Conservation (phyloP, 2,329 filamentous ascomycete genomes). For the Cadophora malorum region DNA sequence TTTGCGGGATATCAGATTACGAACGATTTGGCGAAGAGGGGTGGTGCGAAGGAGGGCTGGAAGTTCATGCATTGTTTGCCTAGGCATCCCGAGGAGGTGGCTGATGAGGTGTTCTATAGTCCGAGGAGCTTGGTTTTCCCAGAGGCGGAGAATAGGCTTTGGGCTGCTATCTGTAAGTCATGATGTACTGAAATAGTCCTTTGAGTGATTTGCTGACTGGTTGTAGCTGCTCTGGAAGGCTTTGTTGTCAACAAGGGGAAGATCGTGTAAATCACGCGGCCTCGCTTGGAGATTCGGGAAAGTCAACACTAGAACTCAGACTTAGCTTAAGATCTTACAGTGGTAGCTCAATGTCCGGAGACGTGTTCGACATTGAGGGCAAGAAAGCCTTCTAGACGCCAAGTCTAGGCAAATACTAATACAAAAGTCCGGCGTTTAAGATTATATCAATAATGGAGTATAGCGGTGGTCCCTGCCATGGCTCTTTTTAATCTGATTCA, state of each 20-base stretch:
- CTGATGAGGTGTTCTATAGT: constrained; percentile 93
- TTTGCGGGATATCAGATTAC: constrained; percentile 95
- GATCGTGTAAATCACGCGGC: constrained; percentile 52
- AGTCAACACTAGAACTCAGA: neutral
- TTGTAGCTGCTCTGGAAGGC: constrained; percentile 74
- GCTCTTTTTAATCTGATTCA: neutral
- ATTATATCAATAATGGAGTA: constrained; percentile 5
- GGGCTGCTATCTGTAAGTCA: constrained; percentile 78
- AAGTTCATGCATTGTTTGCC: constrained; percentile 99
- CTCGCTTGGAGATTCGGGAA: neutral
- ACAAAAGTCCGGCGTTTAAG: constrained; percentile 28
- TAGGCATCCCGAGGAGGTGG: constrained; percentile 89
- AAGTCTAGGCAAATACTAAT: constrained; percentile 18
- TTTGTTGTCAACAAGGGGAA: constrained; percentile 96
- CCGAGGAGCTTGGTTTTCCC: constrained; percentile 85
- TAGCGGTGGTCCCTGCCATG: neutral
- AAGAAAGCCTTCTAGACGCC: neutral
- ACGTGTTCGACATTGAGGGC: neutral
- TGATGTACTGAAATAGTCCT: neutral
- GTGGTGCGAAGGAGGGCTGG: constrained; percentile 88
- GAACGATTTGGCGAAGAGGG: constrained; percentile 78
- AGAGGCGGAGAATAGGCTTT: constrained; percentile 93
- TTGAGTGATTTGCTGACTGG: constrained; percentile 26
- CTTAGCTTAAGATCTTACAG: neutral
- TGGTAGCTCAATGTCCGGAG: neutral